Evolutionary conservation across 1,139 yeast species (phyloP).

Genomic region (Yarrowia galli): DNA sequence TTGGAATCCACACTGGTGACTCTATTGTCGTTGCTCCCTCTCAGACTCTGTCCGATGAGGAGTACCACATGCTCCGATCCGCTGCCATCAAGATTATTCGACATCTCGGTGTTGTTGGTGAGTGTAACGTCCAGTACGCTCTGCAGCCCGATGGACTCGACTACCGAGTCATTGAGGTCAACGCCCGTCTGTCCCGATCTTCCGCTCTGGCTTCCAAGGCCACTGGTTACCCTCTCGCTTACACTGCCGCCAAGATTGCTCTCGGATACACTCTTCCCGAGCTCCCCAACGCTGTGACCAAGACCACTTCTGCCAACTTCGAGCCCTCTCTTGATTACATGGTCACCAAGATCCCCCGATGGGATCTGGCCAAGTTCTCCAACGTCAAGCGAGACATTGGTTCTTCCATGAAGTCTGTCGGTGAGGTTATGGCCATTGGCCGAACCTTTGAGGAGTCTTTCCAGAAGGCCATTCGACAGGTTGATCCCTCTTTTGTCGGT

Average conservation of each 20-base stretch:
- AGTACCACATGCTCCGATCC: slow-evolving; percentile 95
- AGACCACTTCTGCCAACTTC: slow-evolving; percentile 93
- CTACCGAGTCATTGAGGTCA: slow-evolving; percentile 95
- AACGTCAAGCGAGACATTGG: slow-evolving; percentile 93
- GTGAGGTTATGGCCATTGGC: slow-evolving; percentile 99
- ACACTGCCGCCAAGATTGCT: slow-evolving; percentile 97
- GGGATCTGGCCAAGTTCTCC: slow-evolving; percentile 96
- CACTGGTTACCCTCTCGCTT: slow-evolving; percentile 97
- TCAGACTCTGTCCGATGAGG: slow-evolving; percentile 95
- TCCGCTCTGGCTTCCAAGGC: slow-evolving; percentile 98
- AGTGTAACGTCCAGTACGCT: slow-evolving; percentile 98
- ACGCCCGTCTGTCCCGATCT: slow-evolving; percentile 95
- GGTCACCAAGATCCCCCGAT: slow-evolving; percentile 97
- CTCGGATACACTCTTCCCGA: slow-evolving; percentile 94
- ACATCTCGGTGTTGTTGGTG: slow-evolving; percentile 98
- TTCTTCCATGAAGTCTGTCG: slow-evolving; percentile 97
- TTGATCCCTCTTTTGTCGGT: slow-evolving; percentile 89
- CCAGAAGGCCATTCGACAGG: slow-evolving; percentile 97
- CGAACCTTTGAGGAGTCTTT: slow-evolving; percentile 96
- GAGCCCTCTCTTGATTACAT: slow-evolving; percentile 97
- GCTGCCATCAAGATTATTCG: slow-evolving; percentile 98
- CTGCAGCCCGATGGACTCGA: slow-evolving; percentile 94
- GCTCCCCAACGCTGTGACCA: slow-evolving; percentile 94
- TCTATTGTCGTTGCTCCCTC: slow-evolving; percentile 99
- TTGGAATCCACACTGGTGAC: slow-evolving; percentile 98